These are phyloP conservation scores for Pyrenophora tritici-repentis DNA, from an alignment of 2,329 filamentous ascomycete species.

Conservation along the genomic window DNA sequence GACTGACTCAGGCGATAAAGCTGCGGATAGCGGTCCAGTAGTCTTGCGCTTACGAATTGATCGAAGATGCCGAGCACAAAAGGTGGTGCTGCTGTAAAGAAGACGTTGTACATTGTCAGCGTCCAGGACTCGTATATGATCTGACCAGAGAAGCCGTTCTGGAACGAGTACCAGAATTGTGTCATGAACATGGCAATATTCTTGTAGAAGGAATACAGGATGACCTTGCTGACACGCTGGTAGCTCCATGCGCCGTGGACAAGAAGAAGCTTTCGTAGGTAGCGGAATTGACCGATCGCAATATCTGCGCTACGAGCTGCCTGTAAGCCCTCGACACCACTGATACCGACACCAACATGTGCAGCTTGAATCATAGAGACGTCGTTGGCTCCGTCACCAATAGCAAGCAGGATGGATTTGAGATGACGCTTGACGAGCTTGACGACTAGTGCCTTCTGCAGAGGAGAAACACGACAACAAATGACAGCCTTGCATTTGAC, in stretches of 20 bases:
- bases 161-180: constrained; percentile 97
- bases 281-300: constrained; percentile 93
- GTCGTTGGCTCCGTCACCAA: constrained; percentile 97
- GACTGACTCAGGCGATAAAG: constrained; percentile 92
- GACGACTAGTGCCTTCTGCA: constrained; percentile 96
- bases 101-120: constrained; percentile 98
- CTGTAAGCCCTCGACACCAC: constrained; percentile 94
- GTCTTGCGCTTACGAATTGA: constrained; percentile 91
- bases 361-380: constrained; percentile 99
- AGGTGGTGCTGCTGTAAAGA: constrained; percentile 93
- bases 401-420: constrained; percentile 88
- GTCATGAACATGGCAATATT: constrained; percentile 99
- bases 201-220: constrained; percentile 99
- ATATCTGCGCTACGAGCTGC: constrained; percentile 95
- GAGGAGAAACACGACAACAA: constrained; percentile 91
- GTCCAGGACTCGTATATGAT: constrained; percentile 99
- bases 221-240: constrained; percentile 94
- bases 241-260: constrained; percentile 98
- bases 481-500: constrained; percentile 99
- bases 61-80: constrained; percentile 96
- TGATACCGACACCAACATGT: constrained; percentile 97
- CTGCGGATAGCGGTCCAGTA: constrained; percentile 94
- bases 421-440: constrained; percentile 97
- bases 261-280: constrained; percentile 87
- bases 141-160: constrained; percentile 96